Conservation (phyloP, 2,329 filamentous ascomycete genomes). For the Sporothrix phasma region DNA sequence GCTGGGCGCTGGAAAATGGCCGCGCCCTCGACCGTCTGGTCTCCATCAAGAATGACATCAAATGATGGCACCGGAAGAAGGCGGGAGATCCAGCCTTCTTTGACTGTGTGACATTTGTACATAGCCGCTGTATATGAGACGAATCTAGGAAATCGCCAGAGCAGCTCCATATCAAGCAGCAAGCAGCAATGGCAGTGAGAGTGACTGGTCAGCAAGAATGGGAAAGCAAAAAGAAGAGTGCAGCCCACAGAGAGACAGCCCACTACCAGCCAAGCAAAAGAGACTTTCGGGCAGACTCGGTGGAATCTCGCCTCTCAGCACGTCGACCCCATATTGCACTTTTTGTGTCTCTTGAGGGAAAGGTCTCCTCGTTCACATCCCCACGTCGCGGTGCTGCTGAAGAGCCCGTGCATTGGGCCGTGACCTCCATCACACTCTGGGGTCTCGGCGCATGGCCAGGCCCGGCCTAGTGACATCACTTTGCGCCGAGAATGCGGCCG, state of each 20-base stretch:
- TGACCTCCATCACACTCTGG: neutral
- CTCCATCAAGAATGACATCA: conserved; percentile 6
- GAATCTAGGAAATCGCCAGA: neutral
- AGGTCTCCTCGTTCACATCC: neutral
- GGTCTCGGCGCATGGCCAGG: neutral
- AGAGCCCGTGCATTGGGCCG: neutral
- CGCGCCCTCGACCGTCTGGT: conserved; percentile 48
- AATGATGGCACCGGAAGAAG: neutral
- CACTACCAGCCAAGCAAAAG: no score
- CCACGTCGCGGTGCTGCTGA: neutral
- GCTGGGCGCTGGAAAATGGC: conserved; percentile 53
- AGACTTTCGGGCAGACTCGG: no score
- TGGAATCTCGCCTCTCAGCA: no score
- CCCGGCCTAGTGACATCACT: conserved; percentile 6
- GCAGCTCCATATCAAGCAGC: no score
- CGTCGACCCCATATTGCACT: no score
- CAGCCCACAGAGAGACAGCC: no score
- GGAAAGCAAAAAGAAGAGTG: neutral
- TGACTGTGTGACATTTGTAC: neutral
- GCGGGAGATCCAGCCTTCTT: no score
- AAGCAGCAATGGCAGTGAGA: neutral
- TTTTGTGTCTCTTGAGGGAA: no score
- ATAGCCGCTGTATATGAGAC: neutral
- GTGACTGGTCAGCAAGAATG: neutral
- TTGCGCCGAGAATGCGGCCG: conserved; percentile 6